Evolutionary conservation across 257 asterid species (phyloP).

Genomic region (Scutellaria galericulata): DNA sequence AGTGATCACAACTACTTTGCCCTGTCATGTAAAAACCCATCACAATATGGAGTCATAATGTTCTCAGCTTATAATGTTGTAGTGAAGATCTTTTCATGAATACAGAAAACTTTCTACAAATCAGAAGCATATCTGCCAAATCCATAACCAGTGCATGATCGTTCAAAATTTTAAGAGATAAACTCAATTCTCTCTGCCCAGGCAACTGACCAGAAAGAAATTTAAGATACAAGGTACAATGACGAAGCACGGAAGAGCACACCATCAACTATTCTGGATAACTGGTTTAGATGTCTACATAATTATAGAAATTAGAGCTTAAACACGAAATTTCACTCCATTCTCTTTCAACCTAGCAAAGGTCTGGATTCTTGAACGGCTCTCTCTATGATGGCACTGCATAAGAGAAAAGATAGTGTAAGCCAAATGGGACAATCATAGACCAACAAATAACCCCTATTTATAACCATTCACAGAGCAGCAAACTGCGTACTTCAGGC

Average conservation of each 20-base stretch:
- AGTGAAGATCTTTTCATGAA: no score
- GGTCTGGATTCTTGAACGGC: slow-evolving; percentile 23
- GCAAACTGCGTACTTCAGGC: background rate
- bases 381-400: slow-evolving; percentile 56
- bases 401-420: slow-evolving; percentile 18
- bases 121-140: no score
- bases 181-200: slow-evolving; percentile 11
- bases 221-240: slow-evolving; percentile 1
- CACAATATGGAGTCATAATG: no score
- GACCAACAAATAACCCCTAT: no score
- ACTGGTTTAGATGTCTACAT: background rate
- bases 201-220: background rate
- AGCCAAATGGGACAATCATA: background rate
- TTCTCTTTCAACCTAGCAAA: slow-evolving; percentile 1
- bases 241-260: slow-evolving; percentile 18
- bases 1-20: no score
- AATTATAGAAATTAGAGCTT: slow-evolving; percentile 1
- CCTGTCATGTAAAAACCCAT: no score
- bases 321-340: background rate
- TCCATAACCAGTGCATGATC: background rate
- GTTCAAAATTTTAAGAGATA: background rate
- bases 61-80: no score
- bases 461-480: background rate
- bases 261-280: slow-evolving; percentile 18
- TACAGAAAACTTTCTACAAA: no score